Evolutionary conservation across 805 yeast genomes (phyloP).

Genomic region (Ogataea degrootiae): DNA sequence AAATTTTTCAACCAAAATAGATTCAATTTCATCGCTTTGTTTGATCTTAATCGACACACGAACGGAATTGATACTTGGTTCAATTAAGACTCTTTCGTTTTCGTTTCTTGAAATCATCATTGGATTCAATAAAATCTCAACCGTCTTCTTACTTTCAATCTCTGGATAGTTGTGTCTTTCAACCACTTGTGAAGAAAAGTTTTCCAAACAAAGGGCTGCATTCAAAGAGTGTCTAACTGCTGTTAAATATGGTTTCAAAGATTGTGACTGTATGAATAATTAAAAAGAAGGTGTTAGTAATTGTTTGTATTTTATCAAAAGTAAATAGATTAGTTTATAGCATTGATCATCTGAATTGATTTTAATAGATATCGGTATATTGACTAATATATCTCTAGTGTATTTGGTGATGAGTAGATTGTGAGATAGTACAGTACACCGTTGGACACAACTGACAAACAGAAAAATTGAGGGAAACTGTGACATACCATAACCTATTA

Average conservation of each 20-base stretch:
- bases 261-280: constrained; percentile 67
- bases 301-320: not conserved
- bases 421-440: no score
- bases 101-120: constrained; percentile 90
- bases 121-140: constrained; percentile 82
- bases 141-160: constrained; percentile 79
- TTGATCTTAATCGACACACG: constrained; percentile 89
- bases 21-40: constrained; percentile 97
- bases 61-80: constrained; percentile 88
- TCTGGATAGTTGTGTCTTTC: constrained; percentile 98
- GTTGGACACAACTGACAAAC: no score
- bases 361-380: not conserved
- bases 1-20: constrained; percentile 88
- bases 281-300: constrained; percentile 2
- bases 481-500: no score
- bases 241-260: constrained; percentile 87
- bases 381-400: not conserved
- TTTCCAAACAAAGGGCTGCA: constrained; percentile 88
- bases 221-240: constrained; percentile 92
- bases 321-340: not conserved
- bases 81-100: constrained; percentile 86
- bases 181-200: constrained; percentile 90
- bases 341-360: no score
- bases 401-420: no score
- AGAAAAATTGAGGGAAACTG: no score